phyloP scores from a whole-genome alignment of 2,329 filamentous ascomycete species.

The Monosporascus sp. region DNA sequence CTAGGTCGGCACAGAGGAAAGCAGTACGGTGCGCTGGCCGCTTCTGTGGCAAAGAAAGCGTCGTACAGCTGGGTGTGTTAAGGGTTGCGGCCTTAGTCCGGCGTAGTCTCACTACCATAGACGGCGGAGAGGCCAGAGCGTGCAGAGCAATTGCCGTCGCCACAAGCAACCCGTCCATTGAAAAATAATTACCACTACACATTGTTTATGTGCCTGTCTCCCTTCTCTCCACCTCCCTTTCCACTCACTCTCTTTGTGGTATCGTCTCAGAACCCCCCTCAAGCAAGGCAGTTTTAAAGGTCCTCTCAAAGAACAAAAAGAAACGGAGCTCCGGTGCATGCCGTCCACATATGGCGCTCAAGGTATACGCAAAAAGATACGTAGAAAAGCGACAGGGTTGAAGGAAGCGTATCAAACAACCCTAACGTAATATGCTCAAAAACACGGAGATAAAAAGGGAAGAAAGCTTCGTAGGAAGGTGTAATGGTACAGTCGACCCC shows the following conservation, averaged over 20 bases:
- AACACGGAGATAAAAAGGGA: not conserved
- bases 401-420: too few relatives aligned
- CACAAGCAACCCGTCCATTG: conserved; percentile 7
- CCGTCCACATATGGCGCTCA: not conserved
- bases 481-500: conserved; percentile 14
- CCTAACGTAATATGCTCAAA: not conserved
- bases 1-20: too few relatives aligned
- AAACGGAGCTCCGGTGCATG: not conserved
- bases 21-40: too few relatives aligned
- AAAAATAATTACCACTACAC: conserved; percentile 10
- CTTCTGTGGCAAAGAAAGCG: too few relatives aligned
- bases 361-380: not conserved
- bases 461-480: conserved; percentile 1
- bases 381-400: not conserved
- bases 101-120: too few relatives aligned
- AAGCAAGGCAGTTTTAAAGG: not conserved
- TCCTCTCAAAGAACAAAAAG: not conserved
- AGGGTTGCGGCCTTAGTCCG: too few relatives aligned
- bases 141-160: too few relatives aligned
- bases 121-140: too few relatives aligned
- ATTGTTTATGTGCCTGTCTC: not conserved
- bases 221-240: not conserved
- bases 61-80: too few relatives aligned
- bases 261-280: not conserved
- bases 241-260: not conserved